A percentile compares a stretch with the other conserved stretches of the same genome.
These are phyloP conservation scores for Acanthamoeba castellanii DNA, from an alignment of 208 protist genomes.

Conservation along the genomic window DNA sequence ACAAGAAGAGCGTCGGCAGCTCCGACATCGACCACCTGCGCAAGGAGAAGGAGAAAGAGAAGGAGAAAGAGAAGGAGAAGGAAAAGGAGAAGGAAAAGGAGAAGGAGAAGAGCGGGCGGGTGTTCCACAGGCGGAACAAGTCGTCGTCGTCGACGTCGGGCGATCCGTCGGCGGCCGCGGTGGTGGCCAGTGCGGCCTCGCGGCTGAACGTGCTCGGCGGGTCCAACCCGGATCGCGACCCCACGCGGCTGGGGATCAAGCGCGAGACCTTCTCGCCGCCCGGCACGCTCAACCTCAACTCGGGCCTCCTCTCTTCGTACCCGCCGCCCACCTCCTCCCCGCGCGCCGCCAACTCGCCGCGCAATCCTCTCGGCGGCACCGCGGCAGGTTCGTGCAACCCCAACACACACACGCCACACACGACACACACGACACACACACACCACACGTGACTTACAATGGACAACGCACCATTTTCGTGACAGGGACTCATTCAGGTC, in stretches of 20 bases:
- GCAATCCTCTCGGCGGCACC: slow-evolving; percentile 8
- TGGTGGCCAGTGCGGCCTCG: slow-evolving; percentile 49
- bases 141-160: slow-evolving; percentile 25
- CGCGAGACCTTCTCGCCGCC: slow-evolving; percentile 40
- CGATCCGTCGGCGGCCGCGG: slow-evolving; percentile 3
- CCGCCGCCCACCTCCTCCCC: slow-evolving; percentile 38
- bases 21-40: slow-evolving; percentile 23
- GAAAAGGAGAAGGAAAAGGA: neutral
- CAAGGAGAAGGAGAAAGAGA: slow-evolving; percentile 4
- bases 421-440: neutral
- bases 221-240: slow-evolving; percentile 3
- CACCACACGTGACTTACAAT: neutral
- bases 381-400: neutral
- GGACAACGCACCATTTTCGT: too few relatives aligned
- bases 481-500: neutral
- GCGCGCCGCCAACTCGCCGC: neutral
- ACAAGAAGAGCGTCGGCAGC: slow-evolving; percentile 37
- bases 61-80: slow-evolving; percentile 7
- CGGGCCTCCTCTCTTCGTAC: slow-evolving; percentile 15
- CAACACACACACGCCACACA: neutral
- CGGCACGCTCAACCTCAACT: slow-evolving; percentile 53
- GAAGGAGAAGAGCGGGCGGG: slow-evolving; percentile 19
- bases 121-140: slow-evolving; percentile 48
- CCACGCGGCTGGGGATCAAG: slow-evolving; percentile 47
- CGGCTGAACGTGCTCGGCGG: slow-evolving; percentile 3